Evolutionary conservation across 139 green algal species (phyloP), one percentile per base, ranked within the genome.

Genomic region (Asterochloris erici): DNA sequence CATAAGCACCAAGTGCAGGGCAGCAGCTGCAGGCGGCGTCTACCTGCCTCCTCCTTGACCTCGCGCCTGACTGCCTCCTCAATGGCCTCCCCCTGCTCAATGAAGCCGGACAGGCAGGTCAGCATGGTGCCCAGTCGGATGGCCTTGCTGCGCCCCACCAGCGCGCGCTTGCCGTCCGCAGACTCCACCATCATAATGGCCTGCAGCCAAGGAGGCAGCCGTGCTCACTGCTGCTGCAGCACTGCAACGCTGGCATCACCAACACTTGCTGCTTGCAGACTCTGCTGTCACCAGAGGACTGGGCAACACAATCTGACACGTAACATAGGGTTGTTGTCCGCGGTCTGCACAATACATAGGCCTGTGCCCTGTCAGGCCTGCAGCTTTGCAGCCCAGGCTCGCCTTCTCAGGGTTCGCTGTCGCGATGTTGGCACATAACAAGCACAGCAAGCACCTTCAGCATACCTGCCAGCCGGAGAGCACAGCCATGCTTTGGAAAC

Each of bases 121-220:
- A 95, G 91, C 89, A 96, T 94, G 62, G 77, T 71, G 21, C 62
- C 74, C 11, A 85, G 77, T 0, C 86, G 85, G 73, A 92, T 87
- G 38, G 86, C 87, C 27, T 88, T 88, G 79, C 75, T 86, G 38
- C 93, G 82, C 10, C 91, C 94, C 78, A 97, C 85, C 81, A 97
- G 87, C 60, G 91, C 92, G 6, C 69, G 75, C 12, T 82, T 61
- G 11, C 92, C 90, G 69, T 94, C 90, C 16, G 90, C 88, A 0
- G 86, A 92, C 84, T 95, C 91, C 29, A 97, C 91, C 77, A 96
- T 82, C 90, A 93, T 92, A 77, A 97, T 96, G 0, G 91, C 90
- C 91, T 94, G 82, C 24, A n/a, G 10, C 63, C 12, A 27, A 75
- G 26, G 19, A 28, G 28, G 15, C 14, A 28, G 12, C 21, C 14